Evolutionary conservation across 352 stramenopile genomes (phyloP), one percentile per base, ranked within the genome.

Genomic region (Sclerospora graminicola): DNA sequence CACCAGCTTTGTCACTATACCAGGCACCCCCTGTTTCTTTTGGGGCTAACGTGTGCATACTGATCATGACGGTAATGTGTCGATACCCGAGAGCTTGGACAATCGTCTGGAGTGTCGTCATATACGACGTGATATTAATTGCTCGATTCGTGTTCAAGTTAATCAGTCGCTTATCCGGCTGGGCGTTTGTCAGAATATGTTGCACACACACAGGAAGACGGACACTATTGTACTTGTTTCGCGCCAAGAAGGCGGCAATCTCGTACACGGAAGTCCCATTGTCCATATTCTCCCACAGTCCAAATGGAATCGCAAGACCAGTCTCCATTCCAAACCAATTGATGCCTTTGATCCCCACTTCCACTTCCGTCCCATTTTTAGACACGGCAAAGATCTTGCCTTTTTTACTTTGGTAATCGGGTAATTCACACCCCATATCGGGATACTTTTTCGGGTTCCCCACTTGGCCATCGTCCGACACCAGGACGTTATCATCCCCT

Each of bases 311-410:
- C 0, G 50, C 48, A 1, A 72, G n/a, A 0, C 60, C 66, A 7
- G 75, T 84, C 41, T 86, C 74, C 74, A 86, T 86, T 14, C 74
- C 74, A 48, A 84, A 86, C 74, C 74, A 86, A 45, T 84, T 86
- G 35, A 81, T 43, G 11, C 74, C 74, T 26, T 86, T 86, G 41
- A 86, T 65, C 1, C 48, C 57, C 4, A 86, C 53, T 0, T 54
- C 31, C 4, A 78, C 51, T 34, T 86, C 71, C 0, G 66, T 83
- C 4, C 73, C 73, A 39, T 84, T 82, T 20, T 67, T 57, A 0
- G 62, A 20, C 0, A 79, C 60, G 0, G 66, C 54, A 19, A 55
- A 59, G 26, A 83, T 76, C 13, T 68, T 47, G 2, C 70, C 63
- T 20, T 69, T 59, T 52, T 85, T 85, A 55, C 70, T 83, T 30